These are phyloP conservation scores for Histomonas meleagridis DNA, from an alignment of 208 protist species.

Conservation along the genomic window DNA sequence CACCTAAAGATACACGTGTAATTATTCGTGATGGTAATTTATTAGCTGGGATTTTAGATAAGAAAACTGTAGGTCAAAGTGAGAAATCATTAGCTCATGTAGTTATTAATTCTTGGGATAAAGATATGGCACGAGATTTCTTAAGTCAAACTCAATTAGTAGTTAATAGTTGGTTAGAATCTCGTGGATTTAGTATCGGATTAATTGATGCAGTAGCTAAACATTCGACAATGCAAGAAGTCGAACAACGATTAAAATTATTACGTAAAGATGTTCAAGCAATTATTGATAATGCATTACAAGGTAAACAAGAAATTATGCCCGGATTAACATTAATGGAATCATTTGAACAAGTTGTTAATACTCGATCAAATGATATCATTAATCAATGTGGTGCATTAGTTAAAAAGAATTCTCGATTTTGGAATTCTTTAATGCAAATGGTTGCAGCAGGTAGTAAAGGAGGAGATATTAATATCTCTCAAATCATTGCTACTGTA, in stretches of 20 bases:
- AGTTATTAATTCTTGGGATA: slow-evolving; percentile 84
- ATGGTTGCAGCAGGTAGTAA: slow-evolving; percentile 95
- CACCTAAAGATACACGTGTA: slow-evolving; percentile 50
- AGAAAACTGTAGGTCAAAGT: slow-evolving; percentile 53
- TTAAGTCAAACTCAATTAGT: slow-evolving; percentile 77
- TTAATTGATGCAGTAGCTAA: slow-evolving; percentile 92
- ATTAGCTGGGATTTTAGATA: slow-evolving; percentile 55
- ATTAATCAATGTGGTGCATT: slow-evolving; percentile 53
- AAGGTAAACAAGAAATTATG: slow-evolving; percentile 73
- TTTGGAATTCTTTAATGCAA: slow-evolving; percentile 76
- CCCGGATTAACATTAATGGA: slow-evolving; percentile 75
- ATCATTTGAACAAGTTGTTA: slow-evolving; percentile 94
- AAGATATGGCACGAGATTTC: slow-evolving; percentile 69
- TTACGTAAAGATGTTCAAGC: slow-evolving; percentile 68
- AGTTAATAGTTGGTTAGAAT: slow-evolving; percentile 82
- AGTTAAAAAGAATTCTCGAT: slow-evolving; percentile 62
- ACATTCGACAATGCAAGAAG: slow-evolving; percentile 66
- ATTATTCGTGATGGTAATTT: slow-evolving; percentile 59
- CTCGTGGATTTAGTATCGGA: slow-evolving; percentile 82
- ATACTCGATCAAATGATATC: slow-evolving; percentile 65
- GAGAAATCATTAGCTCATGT: slow-evolving; percentile 81
- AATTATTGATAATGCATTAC: slow-evolving; percentile 71
- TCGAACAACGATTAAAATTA: slow-evolving; percentile 41
- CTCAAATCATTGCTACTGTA: slow-evolving; percentile 94
- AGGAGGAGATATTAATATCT: slow-evolving; percentile 92